A percentile compares a stretch with the other conserved stretches of the same genome.
phyloP scores from a whole-genome alignment of 2,329 filamentous ascomycete species.

The Cryphonectria japonica region DNA sequence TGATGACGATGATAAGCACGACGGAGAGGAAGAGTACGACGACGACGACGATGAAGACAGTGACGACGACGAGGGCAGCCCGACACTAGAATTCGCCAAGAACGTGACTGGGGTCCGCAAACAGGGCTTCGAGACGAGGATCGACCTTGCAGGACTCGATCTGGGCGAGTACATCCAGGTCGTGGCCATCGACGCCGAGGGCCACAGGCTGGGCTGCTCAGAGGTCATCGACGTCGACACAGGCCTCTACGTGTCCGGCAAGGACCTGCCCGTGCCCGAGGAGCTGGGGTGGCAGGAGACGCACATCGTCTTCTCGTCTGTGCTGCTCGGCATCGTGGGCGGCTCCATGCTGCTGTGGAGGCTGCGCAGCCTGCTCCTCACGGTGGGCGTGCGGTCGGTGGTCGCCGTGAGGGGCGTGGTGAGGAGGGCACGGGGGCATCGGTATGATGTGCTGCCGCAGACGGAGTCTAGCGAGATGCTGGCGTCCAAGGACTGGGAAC shows the following conservation, averaged over 20 bases:
- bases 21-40: not conserved
- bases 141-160: constrained; percentile 20
- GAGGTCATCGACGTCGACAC: constrained; percentile 11
- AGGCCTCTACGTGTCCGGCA: constrained; percentile 10
- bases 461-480: constrained; percentile 6
- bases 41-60: not conserved
- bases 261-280: constrained; percentile 17
- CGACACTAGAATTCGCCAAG: not conserved
- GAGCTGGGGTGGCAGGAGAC: constrained; percentile 10
- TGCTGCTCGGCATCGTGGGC: constrained; percentile 5
- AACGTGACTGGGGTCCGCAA: not conserved
- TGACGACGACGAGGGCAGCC: not conserved
- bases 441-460: constrained; percentile 12
- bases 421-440: not conserved
- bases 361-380: constrained; percentile 4
- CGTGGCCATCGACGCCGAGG: constrained; percentile 7
- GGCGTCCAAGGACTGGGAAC: not conserved
- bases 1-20: not conserved
- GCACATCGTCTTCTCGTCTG: constrained; percentile 11
- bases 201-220: not conserved
- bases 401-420: not conserved
- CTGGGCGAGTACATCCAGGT: constrained; percentile 5
- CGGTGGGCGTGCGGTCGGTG: not conserved
- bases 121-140: constrained; percentile 25
- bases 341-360: constrained; percentile 2